Evolutionary conservation across 306 rosid genomes (phyloP), one percentile per base, ranked within the genome.

Genomic region (Sesbania bispinosa): DNA sequence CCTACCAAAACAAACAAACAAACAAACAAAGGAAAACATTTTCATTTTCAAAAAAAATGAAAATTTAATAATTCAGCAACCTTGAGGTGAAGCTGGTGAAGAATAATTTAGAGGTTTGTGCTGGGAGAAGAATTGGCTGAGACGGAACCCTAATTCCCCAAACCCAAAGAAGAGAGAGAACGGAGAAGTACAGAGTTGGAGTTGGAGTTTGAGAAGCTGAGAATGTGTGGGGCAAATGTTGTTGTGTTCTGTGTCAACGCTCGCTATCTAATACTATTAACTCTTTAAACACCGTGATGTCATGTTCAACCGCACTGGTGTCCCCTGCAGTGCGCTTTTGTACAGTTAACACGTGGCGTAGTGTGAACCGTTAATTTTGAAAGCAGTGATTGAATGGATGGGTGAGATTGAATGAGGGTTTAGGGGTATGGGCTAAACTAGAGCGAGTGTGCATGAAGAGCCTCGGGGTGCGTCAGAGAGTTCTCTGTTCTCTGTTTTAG

Each of bases 221-320:
- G n/a, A n/a, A n/a, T n/a, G 30, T 71, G 76, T 5, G 9, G n/a
- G n/a, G n/a, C n/a, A n/a, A n/a, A n/a, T n/a, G n/a, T n/a, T 23
- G 36, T 60, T 62, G 36, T 23, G 60, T 23, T 15, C 5, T 63
- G 72, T 55, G 74, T 76, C 80, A 55, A 66, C 67, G 67, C 41
- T 20, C 18, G 3, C 59, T 29, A 43, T 41, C n/a, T n/a, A n/a
- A n/a, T 19, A 15, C 23, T 32, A 38, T n/a, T n/a, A n/a, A n/a
- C 46, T 16, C 52, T 6, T 52, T 38, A 46, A 65, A 47, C 33
- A 32, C 19, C 30, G 62, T 46, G 69, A 67, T 10, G 48, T 58
- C 50, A 43, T 27, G 60, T 21, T 4, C 5, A 30, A 15, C 18
- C 4, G 9, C 0, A 20, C 35, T 11, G 5, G 10, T 33, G 4